Evolutionary conservation across 192 early-diverging fungal species (phyloP), one percentile per base, ranked within the genome.

Genomic region (Umbelopsis vinacea): DNA sequence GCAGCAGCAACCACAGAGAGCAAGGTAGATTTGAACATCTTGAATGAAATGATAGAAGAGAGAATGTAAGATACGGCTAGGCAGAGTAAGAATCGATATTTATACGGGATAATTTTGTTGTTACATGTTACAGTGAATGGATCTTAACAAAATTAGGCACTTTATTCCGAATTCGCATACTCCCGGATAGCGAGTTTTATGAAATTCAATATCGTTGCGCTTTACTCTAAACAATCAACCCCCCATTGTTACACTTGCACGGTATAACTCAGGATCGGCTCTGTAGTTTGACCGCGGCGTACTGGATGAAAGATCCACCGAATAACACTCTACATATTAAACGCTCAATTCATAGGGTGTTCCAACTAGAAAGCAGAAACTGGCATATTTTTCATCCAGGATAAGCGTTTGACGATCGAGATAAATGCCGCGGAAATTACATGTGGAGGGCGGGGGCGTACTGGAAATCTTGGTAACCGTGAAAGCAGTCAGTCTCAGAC

Each of bases 11-110:
- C 26, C 53, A 71, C 26, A 22, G 53, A 15, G 29, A 53, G 38
- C 11, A 69, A 21, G 26, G 47, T n/a, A 67, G 52, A 37, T 48
- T 63, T 63, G 57, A 63, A 19, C 57, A 63, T 57, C n/a, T n/a
- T n/a, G n/a, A n/a, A n/a, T n/a, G n/a, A n/a, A n/a, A n/a, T 0
- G 29, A 57, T 4, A 2, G 57, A 63, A 63, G 17, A 3, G 26
- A 19, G 33, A 19, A 14, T 19, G 57, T 37, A 29, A 37, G 35
- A 1, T n/a, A 19, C 26, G 29, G 4, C 10, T 12, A 37, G 29
- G 7, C 15, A 35, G 23, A 29, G 26, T 6, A 15, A 37, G 9
- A 22, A 15, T 15, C 10, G 17, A 37, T 15, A 37, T 63, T 37
- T 63, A 63, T 37, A 63, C 12, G 17, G 29, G 12, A 15, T 11